Evolutionary conservation across 31 red algal species (phyloP), one percentile per base, ranked within the genome.

Genomic region (Odonthalia washingtoniensis): DNA sequence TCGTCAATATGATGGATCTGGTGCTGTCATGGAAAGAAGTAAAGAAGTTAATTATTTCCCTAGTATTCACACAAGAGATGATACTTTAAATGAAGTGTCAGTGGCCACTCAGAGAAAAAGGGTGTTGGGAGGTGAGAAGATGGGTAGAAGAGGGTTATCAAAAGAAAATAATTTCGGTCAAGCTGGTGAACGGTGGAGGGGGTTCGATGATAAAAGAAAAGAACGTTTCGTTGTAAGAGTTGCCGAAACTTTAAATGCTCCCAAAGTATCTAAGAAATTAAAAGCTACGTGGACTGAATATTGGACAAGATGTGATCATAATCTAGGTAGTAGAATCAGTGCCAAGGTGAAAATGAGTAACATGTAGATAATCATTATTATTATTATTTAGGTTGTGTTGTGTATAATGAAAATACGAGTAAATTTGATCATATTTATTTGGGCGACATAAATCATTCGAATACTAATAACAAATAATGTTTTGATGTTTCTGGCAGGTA

Each of bases 21-120:
- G 80, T n/a, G 91, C 90, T 37, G 88, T 77, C 40, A 96, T 97
- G 92, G 73, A 74, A 21, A 83, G 85, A 33, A 85, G 90, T 82
- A 90, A 76, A 64, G 92, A 97, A 40, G 72, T 99, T 36, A 96
- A 99, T 80, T 99, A 96, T 60, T 94, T 89, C 45, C 94, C 95
- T 4, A 95, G 92, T 82, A 74, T 70, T 12, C 63, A 85, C 24
- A 83, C 81, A 33, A 36, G 68, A 24, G 91, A 83, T 18, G 67
- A 84, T 30, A 92, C 87, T 0, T 77, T 94, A 14, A 73, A 88
- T 0, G 46, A 76, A 33, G 76, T 80, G 46, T 65, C 77, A 40
- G 87, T 91, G 2, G 89, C 87, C 2, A 73, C 85, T 62, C 46
- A 83, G 30, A 74, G 63, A 41, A 52, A 64, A 30, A 35, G 75